These are phyloP conservation scores for Pulveroboletus sp. DNA, from an alignment of 768 basidiomycete genomes.

Conservation along the genomic window DNA sequence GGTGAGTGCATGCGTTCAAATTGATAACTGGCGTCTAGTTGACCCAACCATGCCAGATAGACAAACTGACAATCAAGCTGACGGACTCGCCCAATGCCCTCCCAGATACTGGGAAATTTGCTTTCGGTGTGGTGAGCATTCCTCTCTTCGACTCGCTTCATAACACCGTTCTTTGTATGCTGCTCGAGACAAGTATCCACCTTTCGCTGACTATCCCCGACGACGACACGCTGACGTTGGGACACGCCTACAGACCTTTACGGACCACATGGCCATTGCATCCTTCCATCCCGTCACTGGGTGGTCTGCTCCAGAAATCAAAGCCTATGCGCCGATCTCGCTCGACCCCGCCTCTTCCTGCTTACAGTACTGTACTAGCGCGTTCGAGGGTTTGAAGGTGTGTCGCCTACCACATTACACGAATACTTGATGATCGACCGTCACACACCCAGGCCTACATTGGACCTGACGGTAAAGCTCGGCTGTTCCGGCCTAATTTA, in stretches of 20 bases:
- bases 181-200: neutral
- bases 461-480: slow-evolving; percentile 64
- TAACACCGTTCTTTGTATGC: neutral
- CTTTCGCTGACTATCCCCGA: neutral
- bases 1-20: too few species aligned
- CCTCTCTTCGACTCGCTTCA: neutral
- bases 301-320: slow-evolving; percentile 71
- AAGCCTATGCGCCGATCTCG: slow-evolving; percentile 57
- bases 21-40: too few species aligned
- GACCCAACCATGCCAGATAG: too few species aligned
- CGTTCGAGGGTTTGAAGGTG: slow-evolving; percentile 70
- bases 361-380: slow-evolving; percentile 58
- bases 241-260: neutral
- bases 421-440: neutral
- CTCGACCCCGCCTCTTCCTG: slow-evolving; percentile 55
- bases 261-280: slow-evolving; percentile 75
- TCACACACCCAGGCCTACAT: slow-evolving; percentile 51
- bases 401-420: neutral
- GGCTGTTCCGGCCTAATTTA: slow-evolving; percentile 77
- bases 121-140: slow-evolving; percentile 52
- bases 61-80: slow-evolving; percentile 47
- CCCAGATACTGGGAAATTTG: slow-evolving; percentile 43
- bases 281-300: slow-evolving; percentile 60
- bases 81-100: slow-evolving; percentile 49
- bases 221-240: neutral